phyloP scores from a whole-genome alignment of 495 filamentous ascomycete species.

The Podospora pseudoanserina region DNA sequence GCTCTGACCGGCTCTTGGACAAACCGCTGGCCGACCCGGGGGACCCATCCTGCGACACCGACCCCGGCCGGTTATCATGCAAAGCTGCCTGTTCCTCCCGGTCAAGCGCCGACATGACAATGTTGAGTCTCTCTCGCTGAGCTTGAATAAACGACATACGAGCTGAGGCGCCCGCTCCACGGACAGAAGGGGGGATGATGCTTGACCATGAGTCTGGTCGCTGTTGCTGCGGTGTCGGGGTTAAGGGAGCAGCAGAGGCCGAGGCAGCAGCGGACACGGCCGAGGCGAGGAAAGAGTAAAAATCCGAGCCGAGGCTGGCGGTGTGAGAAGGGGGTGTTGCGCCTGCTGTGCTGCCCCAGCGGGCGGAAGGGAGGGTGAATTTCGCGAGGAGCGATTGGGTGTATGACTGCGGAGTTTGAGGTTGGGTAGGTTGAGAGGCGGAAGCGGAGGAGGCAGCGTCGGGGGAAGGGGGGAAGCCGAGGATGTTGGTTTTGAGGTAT shows the following conservation, averaged over 20 bases:
- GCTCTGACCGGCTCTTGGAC: slow-evolving; percentile 68
- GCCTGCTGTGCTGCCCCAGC: slow-evolving; percentile 15
- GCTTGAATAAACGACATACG: slow-evolving; percentile 65
- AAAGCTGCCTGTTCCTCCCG: slow-evolving; percentile 53
- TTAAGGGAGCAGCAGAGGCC: slow-evolving; percentile 37
- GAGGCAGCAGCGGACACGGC: slow-evolving; percentile 50
- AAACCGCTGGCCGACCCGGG: slow-evolving; percentile 39
- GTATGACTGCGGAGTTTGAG: slow-evolving; percentile 57
- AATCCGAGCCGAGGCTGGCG: slow-evolving; percentile 53
- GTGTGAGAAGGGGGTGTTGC: slow-evolving; percentile 19
- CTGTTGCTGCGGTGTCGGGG: slow-evolving; percentile 14
- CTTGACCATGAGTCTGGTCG: neutral
- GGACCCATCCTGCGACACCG: slow-evolving; percentile 31
- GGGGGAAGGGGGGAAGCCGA: slow-evolving; percentile 59
- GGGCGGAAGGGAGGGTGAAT: slow-evolving; percentile 70
- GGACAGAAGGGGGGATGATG: slow-evolving; percentile 60
- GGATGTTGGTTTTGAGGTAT: slow-evolving; percentile 64
- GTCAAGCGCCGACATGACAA: slow-evolving; percentile 69
- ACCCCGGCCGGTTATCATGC: slow-evolving; percentile 8
- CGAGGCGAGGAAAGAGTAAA: slow-evolving; percentile 72
- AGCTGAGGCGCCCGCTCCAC: slow-evolving; percentile 55
- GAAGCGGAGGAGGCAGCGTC: slow-evolving; percentile 42
- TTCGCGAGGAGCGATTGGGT: slow-evolving; percentile 77
- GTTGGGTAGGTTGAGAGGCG: neutral
- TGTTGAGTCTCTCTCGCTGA: slow-evolving; percentile 67